Conservation (phyloP, 495 filamentous ascomycete species). For the Trichoderma asperelloides region DNA sequence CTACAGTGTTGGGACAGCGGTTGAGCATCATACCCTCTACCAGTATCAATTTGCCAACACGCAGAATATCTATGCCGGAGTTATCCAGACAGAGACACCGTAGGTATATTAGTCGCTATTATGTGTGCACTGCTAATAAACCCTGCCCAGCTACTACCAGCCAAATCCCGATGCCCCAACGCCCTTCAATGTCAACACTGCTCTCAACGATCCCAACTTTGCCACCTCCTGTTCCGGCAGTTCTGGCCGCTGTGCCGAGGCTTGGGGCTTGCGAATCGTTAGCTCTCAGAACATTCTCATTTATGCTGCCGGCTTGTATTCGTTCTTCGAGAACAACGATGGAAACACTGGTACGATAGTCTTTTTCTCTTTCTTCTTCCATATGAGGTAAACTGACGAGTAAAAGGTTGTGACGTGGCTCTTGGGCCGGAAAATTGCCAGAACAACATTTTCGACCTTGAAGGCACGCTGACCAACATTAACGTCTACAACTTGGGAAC, state of each 20-base stretch:
- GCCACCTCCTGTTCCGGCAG: slow-evolving; percentile 36
- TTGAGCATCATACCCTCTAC: slow-evolving; percentile 68
- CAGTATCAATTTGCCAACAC: slow-evolving; percentile 69
- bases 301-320: slow-evolving; percentile 59
- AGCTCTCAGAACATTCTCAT: slow-evolving; percentile 45
- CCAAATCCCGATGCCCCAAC: slow-evolving; percentile 63
- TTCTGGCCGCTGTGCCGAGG: slow-evolving; percentile 29
- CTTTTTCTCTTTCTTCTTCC: not conserved
- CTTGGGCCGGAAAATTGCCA: slow-evolving; percentile 71
- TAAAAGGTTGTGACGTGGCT: slow-evolving; percentile 5
- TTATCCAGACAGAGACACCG: slow-evolving; percentile 76
- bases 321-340: slow-evolving; percentile 48
- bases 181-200: slow-evolving; percentile 50
- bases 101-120: slow-evolving; percentile 23
- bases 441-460: slow-evolving; percentile 75
- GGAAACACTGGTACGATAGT: slow-evolving; percentile 13
- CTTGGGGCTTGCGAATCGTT: slow-evolving; percentile 46
- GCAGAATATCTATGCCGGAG: slow-evolving; percentile 54
- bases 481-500: slow-evolving; percentile 51
- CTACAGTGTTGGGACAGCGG: slow-evolving; percentile 19
- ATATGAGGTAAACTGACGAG: not conserved
- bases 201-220: slow-evolving; percentile 67
- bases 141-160: slow-evolving; percentile 19
- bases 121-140: not conserved
- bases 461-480: slow-evolving; percentile 46